Evolutionary conservation across 2,329 filamentous ascomycete genomes (phyloP), one percentile per base, ranked within the genome.

Genomic region (Ceratocystis cubensis): DNA sequence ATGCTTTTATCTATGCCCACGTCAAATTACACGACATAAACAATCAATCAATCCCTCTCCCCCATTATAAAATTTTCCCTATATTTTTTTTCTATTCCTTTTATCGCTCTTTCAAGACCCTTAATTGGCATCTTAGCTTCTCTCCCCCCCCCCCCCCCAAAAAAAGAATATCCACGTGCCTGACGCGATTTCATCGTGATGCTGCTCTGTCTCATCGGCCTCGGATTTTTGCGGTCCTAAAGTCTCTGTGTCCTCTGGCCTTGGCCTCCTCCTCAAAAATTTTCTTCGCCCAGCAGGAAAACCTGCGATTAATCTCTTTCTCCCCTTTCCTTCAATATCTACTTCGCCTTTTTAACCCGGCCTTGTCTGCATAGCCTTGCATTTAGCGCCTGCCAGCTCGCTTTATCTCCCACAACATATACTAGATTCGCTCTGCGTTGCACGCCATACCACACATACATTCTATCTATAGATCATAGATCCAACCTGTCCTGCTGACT

Each of bases 121-220:
- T 57, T 57, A 28, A 30, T 57, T 57, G 25, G 53, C 25, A 33
- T 57, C 15, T 28, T 28, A 33, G 30, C 15, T 37, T 37, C 8
- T 10, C 8, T 1, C 3, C 10, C 10, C 37, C 37, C 37, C 37
- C 37, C 37, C 37, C 2, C 22, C 22, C 22, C 2, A 17, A 57
- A 30, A 57, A 57, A 57, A n/a, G n/a, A 33, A 57, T 33, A 57
- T 33, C 25, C 53, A 57, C 53, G 53, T 57, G 53, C 53, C 53
- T 30, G 53, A 57, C 53, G 53, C 53, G 53, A 57, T 57, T 57
- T 57, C 17, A 57, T 57, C 53, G 53, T 57, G 53, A 57, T 57
- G 53, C 53, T 57, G 53, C 53, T 57, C 53, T 33, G 25, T 30
- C 53, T 57, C 53, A 57, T 57, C 25, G 22, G 30, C 53, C 28